Conservation (phyloP, 441 rosid genomes). For the Pelargonium australe region DNA sequence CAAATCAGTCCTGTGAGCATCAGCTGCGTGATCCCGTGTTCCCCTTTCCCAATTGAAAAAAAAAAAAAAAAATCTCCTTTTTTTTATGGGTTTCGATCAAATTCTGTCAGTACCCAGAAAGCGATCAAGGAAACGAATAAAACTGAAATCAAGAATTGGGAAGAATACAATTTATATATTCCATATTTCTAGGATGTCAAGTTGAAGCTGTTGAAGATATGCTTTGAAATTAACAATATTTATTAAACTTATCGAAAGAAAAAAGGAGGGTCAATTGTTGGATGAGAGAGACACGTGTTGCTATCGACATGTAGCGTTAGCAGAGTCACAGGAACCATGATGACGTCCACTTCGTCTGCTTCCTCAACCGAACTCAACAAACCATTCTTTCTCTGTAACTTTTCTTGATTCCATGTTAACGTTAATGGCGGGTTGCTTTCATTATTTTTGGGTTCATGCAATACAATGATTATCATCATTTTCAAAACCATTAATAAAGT, state of each 20-base stretch:
- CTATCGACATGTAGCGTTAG: background rate
- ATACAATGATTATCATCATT: too few relatives aligned
- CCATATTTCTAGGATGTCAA: background rate
- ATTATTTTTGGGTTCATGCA: too few relatives aligned
- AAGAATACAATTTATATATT: background rate
- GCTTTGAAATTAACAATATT: background rate
- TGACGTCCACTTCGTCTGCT: background rate
- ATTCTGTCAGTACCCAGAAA: background rate
- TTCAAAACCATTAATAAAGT: too few relatives aligned
- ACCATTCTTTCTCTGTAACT: background rate
- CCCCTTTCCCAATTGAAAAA: background rate
- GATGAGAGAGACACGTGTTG: slow-evolving; percentile 1
- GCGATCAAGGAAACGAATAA: too few relatives aligned
- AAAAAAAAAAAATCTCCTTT: background rate
- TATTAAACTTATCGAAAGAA: background rate
- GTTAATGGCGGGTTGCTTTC: too few relatives aligned
- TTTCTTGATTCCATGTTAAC: too few relatives aligned
- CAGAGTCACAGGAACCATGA: slow-evolving; percentile 2
- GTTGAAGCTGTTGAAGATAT: background rate
- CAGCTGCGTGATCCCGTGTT: slow-evolving; percentile 79
- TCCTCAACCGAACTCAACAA: background rate
- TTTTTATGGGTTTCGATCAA: background rate
- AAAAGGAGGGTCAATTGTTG: background rate
- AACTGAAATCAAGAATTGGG: background rate
- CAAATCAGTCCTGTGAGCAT: slow-evolving; percentile 83